Base-by-base conservation (phyloP, 495 filamentous ascomycete genomes). In the Ramalina peruviana region DNA sequence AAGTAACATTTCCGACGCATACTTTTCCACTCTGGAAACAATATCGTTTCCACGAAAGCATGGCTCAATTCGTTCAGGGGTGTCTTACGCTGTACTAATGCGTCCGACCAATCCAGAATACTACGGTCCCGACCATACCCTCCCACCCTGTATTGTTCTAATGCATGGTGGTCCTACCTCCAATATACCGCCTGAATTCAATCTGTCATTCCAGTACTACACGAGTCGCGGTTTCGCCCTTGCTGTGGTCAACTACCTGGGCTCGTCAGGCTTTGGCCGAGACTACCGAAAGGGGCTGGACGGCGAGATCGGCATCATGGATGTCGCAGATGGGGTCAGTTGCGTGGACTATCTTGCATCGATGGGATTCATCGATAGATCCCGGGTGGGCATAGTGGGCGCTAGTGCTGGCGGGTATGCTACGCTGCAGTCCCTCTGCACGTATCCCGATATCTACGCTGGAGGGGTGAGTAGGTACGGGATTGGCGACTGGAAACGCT, bases 211-310 rank as follows among this genome's bases (percentile, higher is more conserved):
- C 6, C 73, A 78, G 57, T 76, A 71, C 57, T 74, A 58, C 50
- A 75, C 74, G 10, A 70, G 69, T 4, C 63, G 74, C 4, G 73
- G 73, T 23, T 78, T 69, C 42, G 73, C 71, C 19, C 64, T 70
- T 38, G 62, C 64, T 33, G 55, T 62, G 16, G 51, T 75, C 30
- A 75, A 78, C 58, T 73, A 74, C 51, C 66, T 65, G 15, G 74
- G 73, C 0, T 71, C 67, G 3, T 66, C 68, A 3, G 73, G 67
- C 9, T 74, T 69, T 51, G 70, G 70, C 7, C 62, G 68, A 7
- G 66, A 59, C 21, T 76, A 73, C 49, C 63, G 68, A 9, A 62
- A 71, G 15, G 61, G 60, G 17, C 59, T 75, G 0, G 65, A 67
- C 19, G 63, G 64, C 6, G 48, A 67, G 30, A 73, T 67, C 68